Evolutionary conservation across 2,329 filamentous ascomycete species (phyloP), one percentile per base, ranked within the genome.

Genomic region (Pseudocercospora crystallina): DNA sequence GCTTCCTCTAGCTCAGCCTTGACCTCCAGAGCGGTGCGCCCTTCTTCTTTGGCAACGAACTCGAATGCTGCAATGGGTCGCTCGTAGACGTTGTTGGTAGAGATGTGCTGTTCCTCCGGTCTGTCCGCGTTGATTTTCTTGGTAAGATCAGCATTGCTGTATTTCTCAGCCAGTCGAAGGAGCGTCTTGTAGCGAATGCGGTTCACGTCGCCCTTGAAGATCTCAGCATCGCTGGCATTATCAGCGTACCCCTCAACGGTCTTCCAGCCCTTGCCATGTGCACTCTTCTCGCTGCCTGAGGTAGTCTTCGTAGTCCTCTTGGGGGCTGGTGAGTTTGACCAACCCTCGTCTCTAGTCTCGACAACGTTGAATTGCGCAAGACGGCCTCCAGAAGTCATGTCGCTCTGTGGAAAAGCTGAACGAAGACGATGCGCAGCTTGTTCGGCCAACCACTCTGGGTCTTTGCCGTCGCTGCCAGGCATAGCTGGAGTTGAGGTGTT

Each of bases 121-220:
- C 45, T 41, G 12, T 17, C 30, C 10, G 14, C 9, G 10, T 53
- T 53, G 15, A 47, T 20, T 7, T 37, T 20, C 10, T 43, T 26
- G 8, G 34, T 32, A 37, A 53, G 44, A 2, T 31, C 32, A 7
- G 39, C 14, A 5, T 48, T 37, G 17, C 40, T 53, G 15, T 48
- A 53, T 2, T 38, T 35, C 17, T 53, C 48, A 2, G 37, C 41
- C 26, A 53, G 33, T 8, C 46, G 37, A 10, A 43, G 44, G 29
- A 53, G 15, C 4, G 32, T 48, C 8, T 32, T 29, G 41, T 39
- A 46, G 12, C 36, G 30, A 13, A 53, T 37, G 12, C 39, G 50
- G 3, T 44, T 26, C 2, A 37, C n/a, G 8, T 48, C 45, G 11
- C 40, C 45, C 1, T 44, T 38, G 8, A 53, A 53, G 11, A 53